Evolutionary conservation across 805 yeast genomes (phyloP), one percentile per base, ranked within the genome.

Genomic region (Yarrowia alimentaria): DNA sequence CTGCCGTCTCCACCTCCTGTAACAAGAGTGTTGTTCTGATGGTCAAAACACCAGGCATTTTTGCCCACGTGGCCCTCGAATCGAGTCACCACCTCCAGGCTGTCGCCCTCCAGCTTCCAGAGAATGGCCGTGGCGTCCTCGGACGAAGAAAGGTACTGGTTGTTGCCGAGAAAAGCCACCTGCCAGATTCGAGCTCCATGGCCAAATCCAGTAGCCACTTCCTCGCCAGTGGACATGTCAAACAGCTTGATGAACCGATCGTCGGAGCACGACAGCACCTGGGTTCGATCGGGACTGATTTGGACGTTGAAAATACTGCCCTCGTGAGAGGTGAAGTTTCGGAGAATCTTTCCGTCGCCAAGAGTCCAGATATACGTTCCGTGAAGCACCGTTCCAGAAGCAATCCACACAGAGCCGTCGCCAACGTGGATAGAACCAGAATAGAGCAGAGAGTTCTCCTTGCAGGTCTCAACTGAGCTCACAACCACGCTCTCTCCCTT

Each of bases 131-230:
- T 82, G 58, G 90, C 79, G 65, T 93, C 99, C 64, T 93, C 99
- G 5, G 94, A 81, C 19, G 81, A 79, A 64, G 94, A 80, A 12
- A 87, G 69, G 0, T 81, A 58, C 5, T 68, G 64, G 5, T 57
- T 61, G 13, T 64, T 58, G 5, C 68, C 67, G 53, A 70, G 76
- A 61, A 87, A 86, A 43, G 72, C 73, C 35, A 91, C 68, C 33
- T 77, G 76, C 99, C 99, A 93, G 31, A 93, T 90, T 62, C 99
- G 77, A 0, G 98, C 91, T 1, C 85, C 82, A 63, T 93, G 99
- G 11, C 98, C 99, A 97, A 97, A 93, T 0, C 96, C 97, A 20
- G 81, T 77, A 1, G 91, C 84, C 30, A 85, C 58, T 25, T 80
- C 66, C 9, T 67, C 58, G 1, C 94, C 91, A 1, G 76, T 61